Evolutionary conservation across 345 rosid genomes (phyloP).

Genomic region (Garcia nutans): DNA sequence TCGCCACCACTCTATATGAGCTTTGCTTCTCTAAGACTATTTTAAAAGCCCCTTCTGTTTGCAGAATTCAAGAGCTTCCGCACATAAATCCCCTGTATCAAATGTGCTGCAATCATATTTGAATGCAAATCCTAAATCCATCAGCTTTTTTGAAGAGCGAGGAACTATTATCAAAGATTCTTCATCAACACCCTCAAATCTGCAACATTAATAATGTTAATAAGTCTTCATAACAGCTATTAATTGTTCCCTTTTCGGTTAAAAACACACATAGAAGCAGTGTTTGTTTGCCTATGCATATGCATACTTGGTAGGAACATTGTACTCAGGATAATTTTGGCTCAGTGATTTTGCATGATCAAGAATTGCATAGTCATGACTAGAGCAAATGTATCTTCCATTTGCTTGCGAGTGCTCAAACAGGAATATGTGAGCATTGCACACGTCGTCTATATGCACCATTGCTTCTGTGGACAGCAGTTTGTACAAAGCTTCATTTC

Average conservation of each 20-base stretch:
- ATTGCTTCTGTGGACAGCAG: slow-evolving; percentile 16
- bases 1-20: too few species aligned
- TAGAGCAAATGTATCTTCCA: slow-evolving; percentile 17
- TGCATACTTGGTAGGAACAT: slow-evolving; percentile 5
- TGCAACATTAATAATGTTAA: not conserved
- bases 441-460: slow-evolving; percentile 23
- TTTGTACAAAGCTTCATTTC: slow-evolving; percentile 27
- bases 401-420: slow-evolving; percentile 16
- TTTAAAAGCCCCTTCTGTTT: not conserved
- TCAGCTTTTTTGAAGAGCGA: not conserved
- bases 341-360: slow-evolving; percentile 11
- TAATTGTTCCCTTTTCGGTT: too few species aligned
- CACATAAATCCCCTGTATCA: not conserved
- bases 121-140: not conserved
- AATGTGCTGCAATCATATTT: not conserved
- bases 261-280: too few species aligned
- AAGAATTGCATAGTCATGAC: not conserved
- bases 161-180: not conserved
- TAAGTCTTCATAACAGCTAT: too few species aligned
- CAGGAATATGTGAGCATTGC: slow-evolving; percentile 18
- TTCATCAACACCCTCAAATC: slow-evolving; percentile 5
- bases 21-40: not conserved
- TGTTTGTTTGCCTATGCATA: not conserved
- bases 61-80: not conserved
- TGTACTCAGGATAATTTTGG: slow-evolving; percentile 11